Base-by-base conservation (phyloP, 106 monocot genomes). In the Dendrobium chrysotoxum region DNA sequence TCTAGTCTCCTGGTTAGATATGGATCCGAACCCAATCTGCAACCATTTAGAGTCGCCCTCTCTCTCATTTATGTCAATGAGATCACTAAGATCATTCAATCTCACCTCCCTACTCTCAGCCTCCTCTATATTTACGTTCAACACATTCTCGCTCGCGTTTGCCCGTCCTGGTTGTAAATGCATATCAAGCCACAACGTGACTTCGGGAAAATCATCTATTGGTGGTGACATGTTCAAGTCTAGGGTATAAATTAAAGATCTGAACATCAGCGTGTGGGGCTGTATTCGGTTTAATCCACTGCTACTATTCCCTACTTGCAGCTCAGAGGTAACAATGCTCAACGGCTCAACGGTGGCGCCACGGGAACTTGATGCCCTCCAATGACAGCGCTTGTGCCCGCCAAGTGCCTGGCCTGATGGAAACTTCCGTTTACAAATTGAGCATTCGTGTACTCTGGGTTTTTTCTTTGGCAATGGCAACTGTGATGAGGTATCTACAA, bases 391-490 rank as follows among this genome's bases (percentile, higher is more conserved):
- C 85, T 88, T 91, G 76, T 91, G 90, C 3, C 93, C 91, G 3
- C 88, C 91, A 1, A 91, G 87, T 0, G 95, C 90, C 82, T 94
- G 94, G 20, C 94, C 94, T 0, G 94, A 88, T 5, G 91, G 38
- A 83, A 91, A 94, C 75, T 91, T 79, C 4, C 94, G 82, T 67
- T 84, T 86, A 78, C 94, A 94, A 38, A 89, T 85, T 15, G 88
- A 84, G 76, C 94, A 95, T 75, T 92, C 90, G 57, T 92, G 95
- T 77, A 87, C 83, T 77, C 89, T 95, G 6, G 83, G 44, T 67
- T 92, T 95, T 89, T 83, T 90, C 83, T 82, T 83, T 7, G 90
- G 72, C 23, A 42, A n/a, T 6, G 58, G 46, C 0, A 76, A 53
- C n/a, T 40, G 28, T 1, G 40, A 28, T 1, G 77, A 78, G 15